These are phyloP conservation scores for Pascua sp. DNA, from an alignment of 1,284 basidiomycete species.

Conservation along the genomic window DNA sequence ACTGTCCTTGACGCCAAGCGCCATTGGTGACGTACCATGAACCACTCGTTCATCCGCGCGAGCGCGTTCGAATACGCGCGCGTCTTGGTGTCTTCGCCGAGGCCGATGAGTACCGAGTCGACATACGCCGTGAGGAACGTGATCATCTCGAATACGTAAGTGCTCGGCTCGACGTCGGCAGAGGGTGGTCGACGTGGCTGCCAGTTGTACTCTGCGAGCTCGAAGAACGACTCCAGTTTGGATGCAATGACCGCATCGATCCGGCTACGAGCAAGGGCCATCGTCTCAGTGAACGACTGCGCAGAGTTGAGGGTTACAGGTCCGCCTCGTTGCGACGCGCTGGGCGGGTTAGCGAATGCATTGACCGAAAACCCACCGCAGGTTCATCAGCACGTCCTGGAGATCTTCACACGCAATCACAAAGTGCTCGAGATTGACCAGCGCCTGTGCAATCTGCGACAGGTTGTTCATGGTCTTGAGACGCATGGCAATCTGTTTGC, in stretches of 20 bases:
- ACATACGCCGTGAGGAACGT: conserved; percentile 96
- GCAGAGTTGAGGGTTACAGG: conserved; percentile 53
- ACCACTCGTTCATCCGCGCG: conserved; percentile 74
- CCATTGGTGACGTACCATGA: conserved; percentile 62
- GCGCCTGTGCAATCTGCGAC: conserved; percentile 91
- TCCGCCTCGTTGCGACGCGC: conserved; percentile 78
- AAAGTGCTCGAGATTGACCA: conserved; percentile 91
- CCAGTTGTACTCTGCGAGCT: conserved; percentile 92
- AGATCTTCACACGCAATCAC: conserved; percentile 79
- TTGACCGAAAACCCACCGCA: conserved; percentile 53
- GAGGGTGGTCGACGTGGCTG: conserved; percentile 55
- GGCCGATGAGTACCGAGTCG: conserved; percentile 80
- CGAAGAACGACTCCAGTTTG: conserved; percentile 96
- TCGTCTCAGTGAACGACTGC: conserved; percentile 61
- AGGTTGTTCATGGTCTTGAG: conserved; percentile 70
- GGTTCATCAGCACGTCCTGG: conserved; percentile 76
- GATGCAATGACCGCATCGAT: conserved; percentile 80
- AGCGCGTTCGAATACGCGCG: conserved; percentile 83
- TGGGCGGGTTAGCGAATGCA: conserved; percentile 31
- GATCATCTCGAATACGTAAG: conserved; percentile 88
- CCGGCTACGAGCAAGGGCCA: conserved; percentile 68
- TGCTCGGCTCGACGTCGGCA: conserved; percentile 65
- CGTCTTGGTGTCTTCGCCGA: conserved; percentile 71
- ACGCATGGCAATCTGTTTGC: conserved; percentile 68
- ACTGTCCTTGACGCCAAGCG: neutral